These are phyloP conservation scores for Echinochloa phyllopogon DNA, from an alignment of 176 grass and related monocot genomes.

Conservation along the genomic window DNA sequence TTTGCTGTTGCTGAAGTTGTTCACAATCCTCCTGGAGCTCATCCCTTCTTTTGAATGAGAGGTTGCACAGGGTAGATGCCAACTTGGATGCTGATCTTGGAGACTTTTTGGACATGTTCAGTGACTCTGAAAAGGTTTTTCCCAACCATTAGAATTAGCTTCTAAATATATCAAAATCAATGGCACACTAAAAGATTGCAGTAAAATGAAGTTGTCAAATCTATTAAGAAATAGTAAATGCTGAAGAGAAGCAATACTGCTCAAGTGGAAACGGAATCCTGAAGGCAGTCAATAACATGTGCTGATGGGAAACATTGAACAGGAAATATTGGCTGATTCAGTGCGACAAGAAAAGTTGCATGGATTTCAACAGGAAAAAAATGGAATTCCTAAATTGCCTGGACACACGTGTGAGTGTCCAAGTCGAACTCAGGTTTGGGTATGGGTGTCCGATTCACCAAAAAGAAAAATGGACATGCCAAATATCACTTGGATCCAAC, in stretches of 20 bases:
- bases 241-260: neutral
- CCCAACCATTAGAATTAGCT: conserved; percentile 20
- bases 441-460: neutral
- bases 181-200: conserved; percentile 20
- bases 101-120: conserved; percentile 61
- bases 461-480: neutral
- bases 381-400: neutral
- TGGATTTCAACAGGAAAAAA: neutral
- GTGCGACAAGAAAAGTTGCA: neutral
- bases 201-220: neutral
- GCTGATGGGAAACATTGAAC: conserved; percentile 20
- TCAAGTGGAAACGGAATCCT: neutral
- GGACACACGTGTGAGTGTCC: neutral
- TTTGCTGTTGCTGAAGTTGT: conserved; percentile 54
- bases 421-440: neutral
- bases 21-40: conserved; percentile 57
- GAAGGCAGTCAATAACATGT: conserved; percentile 1
- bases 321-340: neutral
- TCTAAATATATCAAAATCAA: conserved; percentile 9
- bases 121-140: conserved; percentile 53
- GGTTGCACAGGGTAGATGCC: conserved; percentile 69
- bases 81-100: conserved; percentile 78
- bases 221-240: conserved; percentile 12
- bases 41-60: conserved; percentile 86
- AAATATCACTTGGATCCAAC: neutral